Evolutionary conservation across 2,329 filamentous ascomycete species (phyloP).

Genomic region (Aspergillus niger): DNA sequence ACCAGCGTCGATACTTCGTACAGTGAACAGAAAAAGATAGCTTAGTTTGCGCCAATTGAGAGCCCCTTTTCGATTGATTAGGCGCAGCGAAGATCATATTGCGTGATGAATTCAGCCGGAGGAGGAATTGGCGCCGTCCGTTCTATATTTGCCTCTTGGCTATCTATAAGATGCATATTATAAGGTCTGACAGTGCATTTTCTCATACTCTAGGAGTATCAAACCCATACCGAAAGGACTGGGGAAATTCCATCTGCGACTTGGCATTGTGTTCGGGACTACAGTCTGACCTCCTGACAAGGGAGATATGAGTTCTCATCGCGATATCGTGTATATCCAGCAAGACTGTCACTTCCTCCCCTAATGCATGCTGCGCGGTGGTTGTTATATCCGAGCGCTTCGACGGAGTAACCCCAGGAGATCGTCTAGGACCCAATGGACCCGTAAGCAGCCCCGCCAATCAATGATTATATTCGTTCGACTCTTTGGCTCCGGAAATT

Average conservation of each 20-base stretch:
- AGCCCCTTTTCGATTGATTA: neutral
- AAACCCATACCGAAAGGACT: neutral
- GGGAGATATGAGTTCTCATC: too few species aligned
- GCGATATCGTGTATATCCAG: neutral
- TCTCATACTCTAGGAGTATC: neutral
- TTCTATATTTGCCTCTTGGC: neutral
- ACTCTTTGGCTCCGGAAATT: slow-evolving; percentile 9
- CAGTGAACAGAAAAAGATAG: neutral
- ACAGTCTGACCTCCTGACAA: neutral
- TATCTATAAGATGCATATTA: neutral
- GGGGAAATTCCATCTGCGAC: neutral
- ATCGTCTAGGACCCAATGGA: neutral
- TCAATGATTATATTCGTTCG: neutral
- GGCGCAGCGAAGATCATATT: neutral
- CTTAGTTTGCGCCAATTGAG: neutral
- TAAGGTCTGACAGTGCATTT: neutral
- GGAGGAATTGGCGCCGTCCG: neutral
- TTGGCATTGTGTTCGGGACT: neutral
- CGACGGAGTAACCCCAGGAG: neutral
- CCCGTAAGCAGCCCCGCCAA: neutral
- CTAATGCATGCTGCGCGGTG: neutral
- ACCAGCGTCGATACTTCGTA: neutral
- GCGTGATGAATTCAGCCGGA: neutral
- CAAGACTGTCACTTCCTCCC: neutral
- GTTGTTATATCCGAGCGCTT: neutral